Base-by-base conservation (phyloP, 192 early-diverging fungal genomes). In the Entomortierella parvispora region DNA sequence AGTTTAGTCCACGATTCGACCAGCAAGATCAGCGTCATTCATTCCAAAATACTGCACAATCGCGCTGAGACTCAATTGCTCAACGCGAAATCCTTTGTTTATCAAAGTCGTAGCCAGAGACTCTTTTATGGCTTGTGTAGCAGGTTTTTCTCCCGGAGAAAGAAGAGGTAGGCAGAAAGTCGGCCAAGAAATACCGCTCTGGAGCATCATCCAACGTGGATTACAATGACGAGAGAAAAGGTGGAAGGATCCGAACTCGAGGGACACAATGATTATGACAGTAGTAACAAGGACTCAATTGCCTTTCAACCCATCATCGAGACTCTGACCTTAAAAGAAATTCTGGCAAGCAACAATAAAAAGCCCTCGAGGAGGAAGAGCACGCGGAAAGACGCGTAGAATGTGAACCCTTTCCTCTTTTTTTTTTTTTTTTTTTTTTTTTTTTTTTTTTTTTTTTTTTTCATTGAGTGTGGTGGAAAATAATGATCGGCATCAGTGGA, bases 401-500 rank as follows among this genome's bases (percentile, higher is more conserved):
- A 5, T 40, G 12, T 40, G 12, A 40, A 9, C 5, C 12, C 12
- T 12, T 17, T 60, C 52, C 32, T 15, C 18, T 33, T 2, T 62
- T 33, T 26, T 58, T 48, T 51, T 28, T 22, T 25, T 43, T 52
- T 4, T 32, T 50, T 37, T 48, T 5, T 50, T 50, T 50, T n/a
- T 42, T 23, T 33, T 37, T 62, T 37, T 26, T 31, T n/a, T n/a
- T n/a, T n/a, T n/a, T n/a, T n/a, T n/a, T 58, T 65, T 50, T 56
- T 48, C 50, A 44, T 65, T 48, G 42, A 58, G 28, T 65, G 34
- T 52, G n/a, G n/a, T n/a, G 6, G 22, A 20, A 33, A 46, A 40
- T 40, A 40, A 63, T 25, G 50, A 42, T 84, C 61, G 85, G 80
- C 85, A 83, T 89, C 87, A 86, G 68, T 69, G 69, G 70, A 59